Evolutionary conservation across 2,329 filamentous ascomycete species (phyloP).

Genomic region (Verticillium longisporum): DNA sequence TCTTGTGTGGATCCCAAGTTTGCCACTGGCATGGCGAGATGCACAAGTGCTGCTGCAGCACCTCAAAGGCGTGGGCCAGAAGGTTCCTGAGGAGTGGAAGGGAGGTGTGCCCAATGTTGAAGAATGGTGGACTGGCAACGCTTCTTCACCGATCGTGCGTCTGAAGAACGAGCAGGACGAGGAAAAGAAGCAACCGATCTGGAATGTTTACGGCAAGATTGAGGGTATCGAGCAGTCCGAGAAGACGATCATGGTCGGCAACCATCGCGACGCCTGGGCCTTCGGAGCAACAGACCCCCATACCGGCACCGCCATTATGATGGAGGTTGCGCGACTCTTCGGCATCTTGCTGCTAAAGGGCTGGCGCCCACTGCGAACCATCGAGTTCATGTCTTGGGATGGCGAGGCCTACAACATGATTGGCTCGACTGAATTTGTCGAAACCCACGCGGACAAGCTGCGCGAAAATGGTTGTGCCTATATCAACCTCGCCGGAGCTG

Average conservation of each 20-base stretch:
- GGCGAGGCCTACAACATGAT: constrained; percentile 88
- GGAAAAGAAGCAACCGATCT: constrained; percentile 73
- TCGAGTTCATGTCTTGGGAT: constrained; percentile 97
- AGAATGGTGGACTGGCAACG: constrained; percentile 72
- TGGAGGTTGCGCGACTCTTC: constrained; percentile 82
- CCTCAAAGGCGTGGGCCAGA: constrained; percentile 67
- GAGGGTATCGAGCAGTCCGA: constrained; percentile 74
- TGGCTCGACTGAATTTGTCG: constrained; percentile 91
- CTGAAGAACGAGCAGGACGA: constrained; percentile 86
- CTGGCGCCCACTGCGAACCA: constrained; percentile 89
- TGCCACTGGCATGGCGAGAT: constrained; percentile 86
- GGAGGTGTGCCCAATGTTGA: constrained; percentile 69
- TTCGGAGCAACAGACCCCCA: constrained; percentile 83
- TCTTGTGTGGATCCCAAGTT: constrained; percentile 76
- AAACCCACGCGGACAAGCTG: constrained; percentile 69
- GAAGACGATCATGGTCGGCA: constrained; percentile 84
- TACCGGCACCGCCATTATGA: constrained; percentile 82
- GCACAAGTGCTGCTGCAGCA: constrained; percentile 72
- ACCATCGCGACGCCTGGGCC: constrained; percentile 88
- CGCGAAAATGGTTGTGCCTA: constrained; percentile 76
- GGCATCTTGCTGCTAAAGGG: constrained; percentile 69
- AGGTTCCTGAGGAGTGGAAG: constrained; percentile 63
- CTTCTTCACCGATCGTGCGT: constrained; percentile 66
- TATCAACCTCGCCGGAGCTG: constrained; percentile 81
- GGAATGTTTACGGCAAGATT: constrained; percentile 85